Conservation (phyloP, 306 rosid species). For the Prunus mume region DNA sequence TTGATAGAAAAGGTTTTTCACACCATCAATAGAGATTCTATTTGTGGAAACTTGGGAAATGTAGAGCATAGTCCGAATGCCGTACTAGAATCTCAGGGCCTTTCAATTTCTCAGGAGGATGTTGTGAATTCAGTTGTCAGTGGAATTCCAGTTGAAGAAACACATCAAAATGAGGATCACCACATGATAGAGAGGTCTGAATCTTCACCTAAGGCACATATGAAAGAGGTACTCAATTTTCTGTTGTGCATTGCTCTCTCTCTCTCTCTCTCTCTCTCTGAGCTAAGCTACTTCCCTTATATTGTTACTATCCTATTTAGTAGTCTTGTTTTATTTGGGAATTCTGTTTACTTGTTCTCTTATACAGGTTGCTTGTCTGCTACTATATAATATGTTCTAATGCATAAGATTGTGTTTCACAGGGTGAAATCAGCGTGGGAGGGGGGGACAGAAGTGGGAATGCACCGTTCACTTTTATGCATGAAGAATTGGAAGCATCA, state of each 20-base stretch:
- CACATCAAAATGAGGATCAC: constrained; percentile 31
- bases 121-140: constrained; percentile 15
- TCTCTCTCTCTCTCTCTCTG: neutral
- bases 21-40: constrained; percentile 22
- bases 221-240: constrained; percentile 53
- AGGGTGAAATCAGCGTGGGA: constrained; percentile 39
- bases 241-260: constrained; percentile 1
- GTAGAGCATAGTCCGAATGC: constrained; percentile 36
- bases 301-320: neutral
- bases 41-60: constrained; percentile 23
- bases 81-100: constrained; percentile 32
- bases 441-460: constrained; percentile 25
- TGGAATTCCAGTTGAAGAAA: constrained; percentile 25
- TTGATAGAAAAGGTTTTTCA: constrained; percentile 31
- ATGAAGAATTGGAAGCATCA: constrained; percentile 24
- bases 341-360: constrained; percentile 1
- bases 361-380: neutral
- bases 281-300: neutral
- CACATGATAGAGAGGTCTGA: constrained; percentile 29
- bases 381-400: constrained; percentile 11
- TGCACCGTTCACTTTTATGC: constrained; percentile 21
- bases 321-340: constrained; percentile 6
- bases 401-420: constrained; percentile 28
- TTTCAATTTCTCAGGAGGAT: constrained; percentile 31
- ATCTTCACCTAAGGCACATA: constrained; percentile 33